These are phyloP conservation scores for Phytophthora agathidicida DNA, from an alignment of 352 stramenopile species.

Conservation along the genomic window DNA sequence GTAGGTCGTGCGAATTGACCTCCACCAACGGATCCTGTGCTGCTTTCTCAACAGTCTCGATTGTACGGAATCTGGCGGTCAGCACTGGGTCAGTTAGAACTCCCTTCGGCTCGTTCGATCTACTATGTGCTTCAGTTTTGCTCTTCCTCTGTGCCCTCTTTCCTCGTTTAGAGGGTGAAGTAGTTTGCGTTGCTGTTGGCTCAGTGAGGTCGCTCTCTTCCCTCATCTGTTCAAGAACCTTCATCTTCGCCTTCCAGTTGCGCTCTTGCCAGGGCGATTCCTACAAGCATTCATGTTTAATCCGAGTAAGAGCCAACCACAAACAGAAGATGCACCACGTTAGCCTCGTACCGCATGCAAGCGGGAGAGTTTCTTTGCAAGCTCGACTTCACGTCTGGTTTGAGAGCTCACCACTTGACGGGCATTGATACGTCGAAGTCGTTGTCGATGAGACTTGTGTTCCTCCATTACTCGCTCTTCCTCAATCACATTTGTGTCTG, in stretches of 20 bases:
- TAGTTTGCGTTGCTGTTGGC: not conserved
- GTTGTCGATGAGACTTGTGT: slow-evolving; percentile 60
- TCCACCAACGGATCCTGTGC: slow-evolving; percentile 43
- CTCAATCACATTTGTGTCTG: slow-evolving; percentile 68
- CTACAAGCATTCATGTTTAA: slow-evolving; percentile 24
- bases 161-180: not conserved
- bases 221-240: slow-evolving; percentile 9
- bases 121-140: not conserved
- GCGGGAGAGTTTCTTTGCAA: slow-evolving; percentile 17
- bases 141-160: not conserved
- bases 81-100: not conserved
- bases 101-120: slow-evolving; percentile 5
- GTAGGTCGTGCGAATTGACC: slow-evolving; percentile 78
- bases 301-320: not conserved
- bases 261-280: slow-evolving; percentile 79
- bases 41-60: slow-evolving; percentile 73
- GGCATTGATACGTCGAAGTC: slow-evolving; percentile 53
- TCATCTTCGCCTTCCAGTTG: slow-evolving; percentile 54
- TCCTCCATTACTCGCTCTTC: slow-evolving; percentile 65
- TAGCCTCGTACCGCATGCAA: slow-evolving; percentile 11
- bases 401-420: slow-evolving; percentile 26
- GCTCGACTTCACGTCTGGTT: slow-evolving; percentile 6
- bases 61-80: slow-evolving; percentile 39
- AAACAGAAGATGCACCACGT: not conserved
- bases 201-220: slow-evolving; percentile 1